A percentile compares a stretch with the other conserved stretches of the same genome.
These are phyloP conservation scores for Oryza meyeriana DNA, from an alignment of 176 grass and related monocot genomes.

Conservation along the genomic window DNA sequence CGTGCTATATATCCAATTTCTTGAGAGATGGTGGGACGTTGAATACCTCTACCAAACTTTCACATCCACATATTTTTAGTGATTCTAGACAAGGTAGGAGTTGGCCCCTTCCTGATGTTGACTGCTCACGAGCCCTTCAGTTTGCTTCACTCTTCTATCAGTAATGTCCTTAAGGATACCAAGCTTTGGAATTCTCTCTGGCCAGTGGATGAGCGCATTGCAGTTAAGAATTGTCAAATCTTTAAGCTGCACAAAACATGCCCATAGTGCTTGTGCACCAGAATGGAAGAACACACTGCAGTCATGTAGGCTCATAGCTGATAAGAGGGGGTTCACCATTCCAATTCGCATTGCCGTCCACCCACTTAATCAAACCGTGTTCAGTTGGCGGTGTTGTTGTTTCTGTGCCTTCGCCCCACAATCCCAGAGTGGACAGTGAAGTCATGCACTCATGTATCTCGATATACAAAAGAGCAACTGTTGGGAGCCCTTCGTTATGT, in stretches of 20 bases:
- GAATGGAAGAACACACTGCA: background rate
- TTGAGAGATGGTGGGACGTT: background rate
- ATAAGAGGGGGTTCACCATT: background rate
- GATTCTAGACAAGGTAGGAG: background rate
- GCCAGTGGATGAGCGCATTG: background rate
- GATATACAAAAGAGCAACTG: background rate
- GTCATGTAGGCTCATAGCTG: accelerated
- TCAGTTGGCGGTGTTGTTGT: background rate
- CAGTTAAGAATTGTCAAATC: accelerated
- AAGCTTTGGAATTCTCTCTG: background rate
- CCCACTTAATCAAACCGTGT: background rate
- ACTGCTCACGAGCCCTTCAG: background rate
- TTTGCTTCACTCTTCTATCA: accelerated
- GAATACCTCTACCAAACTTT: background rate
- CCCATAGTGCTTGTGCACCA: background rate
- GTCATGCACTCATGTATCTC: background rate
- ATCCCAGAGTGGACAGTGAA: background rate
- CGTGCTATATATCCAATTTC: accelerated
- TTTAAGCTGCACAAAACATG: background rate
- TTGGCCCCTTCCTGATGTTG: background rate
- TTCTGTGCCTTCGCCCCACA: background rate
- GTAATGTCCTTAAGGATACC: background rate
- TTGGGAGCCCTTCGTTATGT: background rate
- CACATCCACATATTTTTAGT: accelerated
- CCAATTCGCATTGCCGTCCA: background rate